Evolutionary conservation across 768 basidiomycete species (phyloP).

Genomic region (Suillus subluteus): DNA sequence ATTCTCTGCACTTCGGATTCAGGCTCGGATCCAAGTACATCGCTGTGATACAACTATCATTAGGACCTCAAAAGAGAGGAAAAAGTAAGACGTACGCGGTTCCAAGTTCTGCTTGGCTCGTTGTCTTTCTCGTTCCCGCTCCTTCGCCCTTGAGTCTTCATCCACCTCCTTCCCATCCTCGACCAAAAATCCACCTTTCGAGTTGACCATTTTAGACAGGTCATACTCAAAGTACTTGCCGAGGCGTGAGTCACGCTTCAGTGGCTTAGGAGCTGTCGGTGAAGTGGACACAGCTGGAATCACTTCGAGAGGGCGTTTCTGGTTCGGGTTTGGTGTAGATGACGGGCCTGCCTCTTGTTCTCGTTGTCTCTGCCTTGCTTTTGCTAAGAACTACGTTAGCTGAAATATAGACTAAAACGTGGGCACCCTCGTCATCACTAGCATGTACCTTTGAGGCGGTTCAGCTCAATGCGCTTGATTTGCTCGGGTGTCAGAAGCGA

Average conservation of each 20-base stretch:
- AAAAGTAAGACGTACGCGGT: slow-evolving; percentile 55
- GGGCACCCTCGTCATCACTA: slow-evolving; percentile 1
- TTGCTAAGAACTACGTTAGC: slow-evolving; percentile 49
- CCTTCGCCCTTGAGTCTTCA: slow-evolving; percentile 73
- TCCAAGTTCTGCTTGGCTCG: slow-evolving; percentile 75
- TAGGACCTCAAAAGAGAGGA: slow-evolving; percentile 8
- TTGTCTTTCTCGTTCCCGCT: slow-evolving; percentile 81
- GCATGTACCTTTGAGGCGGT: slow-evolving; percentile 69
- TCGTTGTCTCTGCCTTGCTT: slow-evolving; percentile 70
- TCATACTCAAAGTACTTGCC: slow-evolving; percentile 98
- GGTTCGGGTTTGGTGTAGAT: slow-evolving; percentile 60
- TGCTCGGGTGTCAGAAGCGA: slow-evolving; percentile 66
- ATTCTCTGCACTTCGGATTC: slow-evolving; percentile 88
- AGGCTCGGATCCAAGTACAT: slow-evolving; percentile 71
- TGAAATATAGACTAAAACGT: slow-evolving; percentile 9
- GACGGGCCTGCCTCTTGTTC: slow-evolving; percentile 59
- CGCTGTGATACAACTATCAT: slow-evolving; percentile 47
- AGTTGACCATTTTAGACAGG: slow-evolving; percentile 94
- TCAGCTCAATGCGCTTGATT: slow-evolving; percentile 73
- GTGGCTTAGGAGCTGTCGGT: slow-evolving; percentile 55
- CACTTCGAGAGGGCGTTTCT: slow-evolving; percentile 71
- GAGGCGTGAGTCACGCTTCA: slow-evolving; percentile 76
- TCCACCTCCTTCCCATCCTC: slow-evolving; percentile 86
- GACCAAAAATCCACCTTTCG: slow-evolving; percentile 93
- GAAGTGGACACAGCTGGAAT: slow-evolving; percentile 61